phyloP scores from a whole-genome alignment of 768 basidiomycete species.

The Tylopilus sp. region DNA sequence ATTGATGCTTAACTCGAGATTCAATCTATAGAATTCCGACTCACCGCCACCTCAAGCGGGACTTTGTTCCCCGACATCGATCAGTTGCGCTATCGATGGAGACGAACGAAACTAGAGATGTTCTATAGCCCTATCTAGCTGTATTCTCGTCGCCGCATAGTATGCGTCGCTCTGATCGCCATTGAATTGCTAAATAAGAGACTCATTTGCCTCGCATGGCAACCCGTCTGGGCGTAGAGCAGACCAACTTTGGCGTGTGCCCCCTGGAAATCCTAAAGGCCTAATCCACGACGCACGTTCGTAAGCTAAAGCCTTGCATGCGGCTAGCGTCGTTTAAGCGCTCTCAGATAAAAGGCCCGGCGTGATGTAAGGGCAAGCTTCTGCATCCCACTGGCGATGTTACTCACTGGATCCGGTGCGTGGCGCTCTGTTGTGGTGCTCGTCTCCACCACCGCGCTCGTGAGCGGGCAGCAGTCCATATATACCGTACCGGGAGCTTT shows the following conservation, averaged over 20 bases:
- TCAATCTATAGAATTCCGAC: conserved; percentile 2
- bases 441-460: conserved; percentile 1
- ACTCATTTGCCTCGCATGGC: conserved; percentile 7
- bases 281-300: conserved; percentile 18
- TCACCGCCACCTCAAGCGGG: not conserved
- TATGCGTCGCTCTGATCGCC: conserved; percentile 3
- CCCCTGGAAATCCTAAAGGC: not conserved
- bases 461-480: conserved; percentile 12
- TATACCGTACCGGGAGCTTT: conserved; percentile 62
- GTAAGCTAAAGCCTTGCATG: too few species aligned
- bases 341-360: conserved; percentile 11
- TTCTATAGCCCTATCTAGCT: conserved; percentile 4
- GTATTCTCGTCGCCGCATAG: conserved; percentile 8
- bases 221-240: not conserved
- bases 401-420: not conserved
- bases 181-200: conserved; percentile 10
- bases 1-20: conserved; percentile 1
- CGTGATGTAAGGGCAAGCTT: not conserved
- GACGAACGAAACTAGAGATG: conserved; percentile 8
- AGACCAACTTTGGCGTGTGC: too few species aligned
- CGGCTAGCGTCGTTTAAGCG: not conserved
- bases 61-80: not conserved
- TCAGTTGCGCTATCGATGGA: not conserved
- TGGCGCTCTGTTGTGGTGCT: conserved; percentile 8
- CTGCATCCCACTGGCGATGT: conserved; percentile 9